Evolutionary conservation across 371 early-diverging fungal species (phyloP).

Genomic region (Mortierella sp.): DNA sequence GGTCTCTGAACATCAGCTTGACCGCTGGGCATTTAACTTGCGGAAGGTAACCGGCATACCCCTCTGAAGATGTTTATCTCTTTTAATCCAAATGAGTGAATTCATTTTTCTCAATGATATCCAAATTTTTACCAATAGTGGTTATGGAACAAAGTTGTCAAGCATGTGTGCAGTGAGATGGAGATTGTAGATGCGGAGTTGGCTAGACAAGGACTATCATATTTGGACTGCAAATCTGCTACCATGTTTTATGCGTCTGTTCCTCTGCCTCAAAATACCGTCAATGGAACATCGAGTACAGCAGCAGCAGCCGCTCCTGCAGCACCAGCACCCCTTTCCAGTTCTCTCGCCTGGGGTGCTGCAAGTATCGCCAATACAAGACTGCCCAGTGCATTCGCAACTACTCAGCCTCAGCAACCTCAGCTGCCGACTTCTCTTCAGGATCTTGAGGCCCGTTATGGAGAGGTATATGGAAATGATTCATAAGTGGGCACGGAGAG

Average conservation of each 20-base stretch:
- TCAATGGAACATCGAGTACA: slow-evolving; percentile 22
- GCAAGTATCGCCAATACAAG: slow-evolving; percentile 45
- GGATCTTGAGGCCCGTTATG: slow-evolving; percentile 51
- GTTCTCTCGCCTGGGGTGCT: slow-evolving; percentile 54
- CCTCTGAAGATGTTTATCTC: neutral
- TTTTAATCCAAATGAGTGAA: neutral
- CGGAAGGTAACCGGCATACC: slow-evolving; percentile 34
- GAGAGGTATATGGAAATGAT: slow-evolving; percentile 22
- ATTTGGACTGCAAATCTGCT: slow-evolving; percentile 55
- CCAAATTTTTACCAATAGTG: slow-evolving; percentile 13
- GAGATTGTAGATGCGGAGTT: slow-evolving; percentile 44
- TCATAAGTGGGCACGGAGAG: too few relatives aligned
- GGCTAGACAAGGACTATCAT: slow-evolving; percentile 38
- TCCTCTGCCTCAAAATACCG: slow-evolving; percentile 33
- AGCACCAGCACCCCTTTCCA: slow-evolving; percentile 25
- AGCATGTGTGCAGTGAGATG: slow-evolving; percentile 43
- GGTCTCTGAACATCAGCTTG: slow-evolving; percentile 50
- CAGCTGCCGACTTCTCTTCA: slow-evolving; percentile 45
- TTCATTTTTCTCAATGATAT: neutral
- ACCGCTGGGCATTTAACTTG: slow-evolving; percentile 53
- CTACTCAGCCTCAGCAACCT: slow-evolving; percentile 39
- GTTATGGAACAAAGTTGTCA: slow-evolving; percentile 48
- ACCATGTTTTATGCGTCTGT: slow-evolving; percentile 54
- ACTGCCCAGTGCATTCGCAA: slow-evolving; percentile 39
- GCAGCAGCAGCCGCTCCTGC: slow-evolving; percentile 22